phyloP scores from a whole-genome alignment of 768 basidiomycete species.

The Tricholoma sp. region DNA sequence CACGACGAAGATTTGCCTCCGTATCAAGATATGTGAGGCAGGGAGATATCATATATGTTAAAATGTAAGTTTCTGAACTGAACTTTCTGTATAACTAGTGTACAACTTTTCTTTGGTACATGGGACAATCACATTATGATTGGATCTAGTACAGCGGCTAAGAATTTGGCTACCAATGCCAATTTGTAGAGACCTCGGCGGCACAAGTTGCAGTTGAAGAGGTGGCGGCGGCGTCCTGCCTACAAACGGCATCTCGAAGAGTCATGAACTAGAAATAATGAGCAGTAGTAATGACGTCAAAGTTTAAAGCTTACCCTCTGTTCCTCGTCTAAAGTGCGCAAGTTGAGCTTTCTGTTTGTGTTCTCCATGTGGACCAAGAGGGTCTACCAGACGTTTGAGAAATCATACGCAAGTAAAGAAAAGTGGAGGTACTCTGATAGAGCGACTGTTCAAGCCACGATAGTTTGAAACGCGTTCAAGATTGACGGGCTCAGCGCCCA shows the following conservation, averaged over 20 bases:
- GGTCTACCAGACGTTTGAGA: constrained; percentile 34
- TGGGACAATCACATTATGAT: not conserved
- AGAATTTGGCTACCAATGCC: not conserved
- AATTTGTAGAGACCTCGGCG: not conserved
- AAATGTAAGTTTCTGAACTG: too few relatives aligned
- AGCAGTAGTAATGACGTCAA: constrained; percentile 4
- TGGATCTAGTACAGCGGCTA: not conserved
- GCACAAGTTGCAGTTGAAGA: not conserved
- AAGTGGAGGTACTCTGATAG: constrained; percentile 46
- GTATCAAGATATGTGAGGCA: constrained; percentile 34
- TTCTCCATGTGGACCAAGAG: constrained; percentile 70
- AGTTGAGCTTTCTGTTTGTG: constrained; percentile 44
- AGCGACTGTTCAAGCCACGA: constrained; percentile 55
- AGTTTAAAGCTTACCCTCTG: constrained; percentile 34
- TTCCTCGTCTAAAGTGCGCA: constrained; percentile 49
- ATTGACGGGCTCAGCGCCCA: constrained; percentile 40
- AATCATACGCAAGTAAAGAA: not conserved
- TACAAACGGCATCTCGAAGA: constrained; percentile 20
- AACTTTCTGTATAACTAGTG: not conserved
- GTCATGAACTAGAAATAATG: constrained; percentile 17
- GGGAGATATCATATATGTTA: too few relatives aligned
- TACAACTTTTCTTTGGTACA: not conserved
- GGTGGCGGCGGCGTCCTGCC: constrained; percentile 16
- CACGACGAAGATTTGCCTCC: constrained; percentile 46
- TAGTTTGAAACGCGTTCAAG: constrained; percentile 49